These are phyloP conservation scores for Globisporangium parvum DNA, from an alignment of 352 stramenopile species.

Conservation along the genomic window DNA sequence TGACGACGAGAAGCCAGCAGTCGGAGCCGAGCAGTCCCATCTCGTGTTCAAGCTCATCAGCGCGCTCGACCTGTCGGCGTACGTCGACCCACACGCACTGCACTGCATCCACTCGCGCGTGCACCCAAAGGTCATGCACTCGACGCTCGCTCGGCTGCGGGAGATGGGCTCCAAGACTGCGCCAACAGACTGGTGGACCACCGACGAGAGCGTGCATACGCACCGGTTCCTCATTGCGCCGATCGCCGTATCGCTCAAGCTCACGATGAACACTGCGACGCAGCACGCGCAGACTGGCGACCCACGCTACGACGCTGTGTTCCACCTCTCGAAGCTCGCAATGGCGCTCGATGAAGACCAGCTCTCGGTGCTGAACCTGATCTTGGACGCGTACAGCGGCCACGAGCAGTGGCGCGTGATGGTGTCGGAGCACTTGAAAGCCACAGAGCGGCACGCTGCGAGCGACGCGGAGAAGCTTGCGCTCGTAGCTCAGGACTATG, in stretches of 20 bases:
- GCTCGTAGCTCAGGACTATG: constrained; percentile 58
- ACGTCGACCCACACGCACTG: constrained; percentile 78
- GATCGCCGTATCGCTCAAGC: constrained; percentile 77
- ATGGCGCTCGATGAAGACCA: constrained; percentile 81
- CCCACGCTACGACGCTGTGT: constrained; percentile 66
- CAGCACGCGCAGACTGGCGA: constrained; percentile 67
- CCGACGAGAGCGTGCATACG: constrained; percentile 54
- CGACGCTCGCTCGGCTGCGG: constrained; percentile 68
- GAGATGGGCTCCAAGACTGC: constrained; percentile 71
- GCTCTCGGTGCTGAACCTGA: constrained; percentile 63
- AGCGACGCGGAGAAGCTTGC: constrained; percentile 35
- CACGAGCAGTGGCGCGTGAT: constrained; percentile 74
- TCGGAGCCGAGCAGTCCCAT: constrained; percentile 31
- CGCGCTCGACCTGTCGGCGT: constrained; percentile 78
- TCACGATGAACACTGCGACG: constrained; percentile 85
- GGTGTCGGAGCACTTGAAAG: constrained; percentile 64
- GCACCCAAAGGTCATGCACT: constrained; percentile 70
- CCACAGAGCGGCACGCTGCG: constrained; percentile 40
- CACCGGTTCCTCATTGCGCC: constrained; percentile 82
- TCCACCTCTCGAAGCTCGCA: constrained; percentile 76
- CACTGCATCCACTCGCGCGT: constrained; percentile 85
- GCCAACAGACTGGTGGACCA: constrained; percentile 71
- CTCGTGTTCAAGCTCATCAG: constrained; percentile 88
- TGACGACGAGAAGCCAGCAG: constrained; percentile 30
- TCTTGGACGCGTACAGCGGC: constrained; percentile 62